phyloP scores from a whole-genome alignment of 768 basidiomycete species.

The Collybia mongolica region DNA sequence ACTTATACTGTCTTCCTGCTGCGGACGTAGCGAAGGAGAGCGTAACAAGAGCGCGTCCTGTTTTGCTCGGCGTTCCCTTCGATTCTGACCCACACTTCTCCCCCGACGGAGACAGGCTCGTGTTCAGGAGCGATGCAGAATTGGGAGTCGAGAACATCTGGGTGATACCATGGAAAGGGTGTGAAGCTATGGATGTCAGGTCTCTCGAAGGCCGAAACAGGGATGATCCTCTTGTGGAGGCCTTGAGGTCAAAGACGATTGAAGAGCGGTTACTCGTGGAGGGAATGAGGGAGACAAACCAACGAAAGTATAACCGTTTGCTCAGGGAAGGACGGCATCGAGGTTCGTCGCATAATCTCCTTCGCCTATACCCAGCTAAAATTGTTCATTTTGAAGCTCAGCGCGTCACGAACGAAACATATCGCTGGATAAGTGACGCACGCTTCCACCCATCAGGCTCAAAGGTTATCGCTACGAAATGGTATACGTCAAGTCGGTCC shows the following conservation, averaged over 20 bases:
- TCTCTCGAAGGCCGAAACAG: slow-evolving; percentile 20
- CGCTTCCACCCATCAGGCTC: slow-evolving; percentile 68
- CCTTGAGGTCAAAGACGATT: slow-evolving; percentile 30
- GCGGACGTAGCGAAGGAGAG: slow-evolving; percentile 21
- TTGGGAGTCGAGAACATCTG: slow-evolving; percentile 77
- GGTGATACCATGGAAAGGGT: slow-evolving; percentile 67
- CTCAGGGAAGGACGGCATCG: slow-evolving; percentile 54
- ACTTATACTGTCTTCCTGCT: slow-evolving; percentile 68
- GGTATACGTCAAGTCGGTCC: slow-evolving; percentile 66
- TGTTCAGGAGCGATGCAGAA: slow-evolving; percentile 71
- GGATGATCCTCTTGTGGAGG: slow-evolving; percentile 26
- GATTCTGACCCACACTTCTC: slow-evolving; percentile 77
- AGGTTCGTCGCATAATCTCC: slow-evolving; percentile 23
- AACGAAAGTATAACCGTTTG: slow-evolving; percentile 47
- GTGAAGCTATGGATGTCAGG: slow-evolving; percentile 56
- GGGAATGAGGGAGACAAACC: slow-evolving; percentile 50
- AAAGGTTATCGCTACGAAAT: slow-evolving; percentile 72
- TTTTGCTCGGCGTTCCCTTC: slow-evolving; percentile 64
- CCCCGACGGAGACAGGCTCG: slow-evolving; percentile 59
- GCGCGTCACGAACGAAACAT: slow-evolving; percentile 73
- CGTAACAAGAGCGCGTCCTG: slow-evolving; percentile 48
- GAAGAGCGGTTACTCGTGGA: slow-evolving; percentile 48
- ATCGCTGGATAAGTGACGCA: slow-evolving; percentile 66
- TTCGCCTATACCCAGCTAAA: not conserved
- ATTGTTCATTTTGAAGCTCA: slow-evolving; percentile 24